Evolutionary conservation across 2,329 filamentous ascomycete genomes (phyloP), one percentile per base, ranked within the genome.

Genomic region (Cladosporium sp.): DNA sequence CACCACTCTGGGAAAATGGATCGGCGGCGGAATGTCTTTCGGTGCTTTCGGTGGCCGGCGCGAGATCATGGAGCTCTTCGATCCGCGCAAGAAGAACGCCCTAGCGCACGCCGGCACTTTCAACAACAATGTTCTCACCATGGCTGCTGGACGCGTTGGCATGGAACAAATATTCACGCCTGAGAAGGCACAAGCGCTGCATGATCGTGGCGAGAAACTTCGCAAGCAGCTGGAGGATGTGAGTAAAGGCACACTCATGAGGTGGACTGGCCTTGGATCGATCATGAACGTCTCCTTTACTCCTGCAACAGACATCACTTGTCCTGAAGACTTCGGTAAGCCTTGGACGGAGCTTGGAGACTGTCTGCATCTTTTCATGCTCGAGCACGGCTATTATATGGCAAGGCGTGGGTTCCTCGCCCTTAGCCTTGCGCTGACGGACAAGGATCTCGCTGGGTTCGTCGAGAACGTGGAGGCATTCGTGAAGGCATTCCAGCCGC

Each of bases 1-100:
- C 49, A 81, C 77, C 42, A 83, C 82, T 0, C 66, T 86, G 38
- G 84, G 84, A 0, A 87, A 87, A 61, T 86, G 79, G 60, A 68
- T 86, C 2, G 84, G 83, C 5, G 84, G 84, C 2, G 84, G 84
- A 0, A 74, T 86, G 59, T 74, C 80, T 0, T 85, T 86, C 61
- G 84, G 84, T 2, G 82, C 80, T 0, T 86, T 88, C 61, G 84
- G 84, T 0, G 84, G 84, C 0, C 71, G 74, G 19, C 63, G 63
- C 37, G 75, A 80, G 4, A 74, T 86, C 55, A 85, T 87, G 80
- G 65, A 67, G 0, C 62, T 78, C 6, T 85, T 79, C 59, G 77
- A 82, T 58, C 79, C 79, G 9, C 63, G 74, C 9, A 61, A 65
- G 1, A 54, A 64, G 1, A 68, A 63, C 1, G 64, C 66, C 0